phyloP scores from a whole-genome alignment of 768 basidiomycete species.

The Daedaleopsis sinensis region DNA sequence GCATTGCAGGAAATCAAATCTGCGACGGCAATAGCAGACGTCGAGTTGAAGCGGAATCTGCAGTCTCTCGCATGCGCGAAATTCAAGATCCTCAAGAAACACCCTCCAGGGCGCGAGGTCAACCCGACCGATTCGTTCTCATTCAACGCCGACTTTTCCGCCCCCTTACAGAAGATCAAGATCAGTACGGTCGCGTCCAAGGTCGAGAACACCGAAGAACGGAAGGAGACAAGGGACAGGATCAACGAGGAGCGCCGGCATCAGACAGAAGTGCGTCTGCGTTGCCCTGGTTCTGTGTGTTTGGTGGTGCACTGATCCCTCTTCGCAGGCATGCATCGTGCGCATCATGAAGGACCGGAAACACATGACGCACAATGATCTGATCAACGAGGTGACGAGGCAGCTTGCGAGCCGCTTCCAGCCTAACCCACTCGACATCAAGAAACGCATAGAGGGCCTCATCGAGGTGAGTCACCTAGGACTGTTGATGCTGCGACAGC shows the following conservation, averaged over 20 bases:
- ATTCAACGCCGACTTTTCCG: constrained; percentile 83
- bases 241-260: constrained; percentile 91
- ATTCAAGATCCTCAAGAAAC: constrained; percentile 89
- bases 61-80: constrained; percentile 97
- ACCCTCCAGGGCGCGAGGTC: constrained; percentile 86
- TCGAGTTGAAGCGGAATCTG: constrained; percentile 86
- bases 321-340: constrained; percentile 89
- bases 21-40: constrained; percentile 72
- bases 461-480: constrained; percentile 71
- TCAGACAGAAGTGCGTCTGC: constrained; percentile 76
- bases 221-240: constrained; percentile 86
- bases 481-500: too few relatives aligned
- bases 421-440: constrained; percentile 85
- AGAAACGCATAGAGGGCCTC: constrained; percentile 89
- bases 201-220: constrained; percentile 84
- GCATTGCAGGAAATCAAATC: constrained; percentile 77
- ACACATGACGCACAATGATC: constrained; percentile 82
- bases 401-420: constrained; percentile 85
- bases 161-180: constrained; percentile 88
- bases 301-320: neutral
- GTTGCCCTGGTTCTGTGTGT: neutral
- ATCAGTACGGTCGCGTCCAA: constrained; percentile 88
- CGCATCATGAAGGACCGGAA: constrained; percentile 98
- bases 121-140: constrained; percentile 77
- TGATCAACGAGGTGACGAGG: constrained; percentile 88